Base-by-base conservation (phyloP, 805 yeast species). In the Diddensiella transvaalensis region DNA sequence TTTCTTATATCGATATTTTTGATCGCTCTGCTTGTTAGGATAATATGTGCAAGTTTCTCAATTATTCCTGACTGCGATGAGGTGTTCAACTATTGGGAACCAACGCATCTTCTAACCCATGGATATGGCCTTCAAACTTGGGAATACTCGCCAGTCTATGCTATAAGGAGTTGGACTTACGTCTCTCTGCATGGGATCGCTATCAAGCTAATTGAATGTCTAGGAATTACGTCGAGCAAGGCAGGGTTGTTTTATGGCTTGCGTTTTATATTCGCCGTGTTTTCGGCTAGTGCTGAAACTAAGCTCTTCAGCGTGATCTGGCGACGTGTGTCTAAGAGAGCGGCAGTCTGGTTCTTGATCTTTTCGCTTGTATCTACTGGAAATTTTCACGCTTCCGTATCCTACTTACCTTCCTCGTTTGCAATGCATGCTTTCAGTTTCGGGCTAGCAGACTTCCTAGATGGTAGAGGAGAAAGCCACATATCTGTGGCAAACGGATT, bases 51-150 rank as follows among this genome's bases (percentile, higher is more conserved):
- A 3, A 58, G 78, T 50, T 69, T 69, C 58, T 80, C 87, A 63
- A 81, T 88, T 32, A 83, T 91, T 22, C 79, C 93, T 1, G 98
- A 90, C 59, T 90, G 97, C 63, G 97, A 91, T 65, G 98, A 91
- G 65, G 82, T 78, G 0, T 91, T 79, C 75, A 91, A 91, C 62
- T 91, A 87, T 67, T 89, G 96, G 91, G 98, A 91, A 55, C 96
- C 98, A 0, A 70, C 91, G 49, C 90, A 91, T 62, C 73, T 84
- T 44, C 56, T 90, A 30, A 66, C 83, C 0, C 76, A 96, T 55
- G 85, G 84, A 2, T 87, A 88, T 64, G 98, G 97, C 1, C 85
- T 89, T 58, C 89, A 89, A 65, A 90, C 97, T 0, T 90, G 97
- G 97, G 97, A 90, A 62, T 91, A 90, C 64, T 87, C 96, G 0